These are phyloP conservation scores for Termitomyces sp. DNA, from an alignment of 768 basidiomycete genomes.

Conservation along the genomic window DNA sequence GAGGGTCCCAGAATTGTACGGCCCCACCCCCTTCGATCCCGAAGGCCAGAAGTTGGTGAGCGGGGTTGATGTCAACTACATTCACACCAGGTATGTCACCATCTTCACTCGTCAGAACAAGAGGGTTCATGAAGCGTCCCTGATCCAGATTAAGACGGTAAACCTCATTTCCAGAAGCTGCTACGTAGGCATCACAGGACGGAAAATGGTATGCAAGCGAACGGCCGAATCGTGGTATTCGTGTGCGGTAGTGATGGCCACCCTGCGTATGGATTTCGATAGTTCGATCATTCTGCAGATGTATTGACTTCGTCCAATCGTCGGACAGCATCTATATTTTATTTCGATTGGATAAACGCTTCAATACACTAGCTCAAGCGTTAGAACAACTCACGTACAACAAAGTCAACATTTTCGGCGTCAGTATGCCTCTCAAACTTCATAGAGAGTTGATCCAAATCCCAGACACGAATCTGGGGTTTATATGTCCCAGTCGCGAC, in stretches of 20 bases:
- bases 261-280: conserved; percentile 92
- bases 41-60: conserved; percentile 85
- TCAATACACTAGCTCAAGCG: conserved; percentile 9
- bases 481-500: conserved; percentile 97
- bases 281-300: conserved; percentile 94
- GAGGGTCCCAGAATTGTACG: conserved; percentile 95
- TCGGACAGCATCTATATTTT: conserved; percentile 77
- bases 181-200: conserved; percentile 85
- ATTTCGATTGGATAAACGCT: not conserved
- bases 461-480: conserved; percentile 95
- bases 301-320: conserved; percentile 98
- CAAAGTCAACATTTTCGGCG: conserved; percentile 96
- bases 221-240: conserved; percentile 93
- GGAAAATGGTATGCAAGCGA: conserved; percentile 90
- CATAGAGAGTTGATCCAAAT: conserved; percentile 83
- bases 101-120: conserved; percentile 47
- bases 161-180: conserved; percentile 81
- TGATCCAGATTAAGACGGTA: conserved; percentile 94
- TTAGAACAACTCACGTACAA: conserved; percentile 63
- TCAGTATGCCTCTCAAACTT: conserved; percentile 98
- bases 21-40: conserved; percentile 84
- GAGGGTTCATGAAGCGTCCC: conserved; percentile 85
- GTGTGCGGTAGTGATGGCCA: conserved; percentile 86
- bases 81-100: conserved; percentile 79
- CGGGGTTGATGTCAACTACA: conserved; percentile 86